These are phyloP conservation scores for Paecilomyces sp. DNA, from an alignment of 2,329 filamentous ascomycete genomes.

Conservation along the genomic window DNA sequence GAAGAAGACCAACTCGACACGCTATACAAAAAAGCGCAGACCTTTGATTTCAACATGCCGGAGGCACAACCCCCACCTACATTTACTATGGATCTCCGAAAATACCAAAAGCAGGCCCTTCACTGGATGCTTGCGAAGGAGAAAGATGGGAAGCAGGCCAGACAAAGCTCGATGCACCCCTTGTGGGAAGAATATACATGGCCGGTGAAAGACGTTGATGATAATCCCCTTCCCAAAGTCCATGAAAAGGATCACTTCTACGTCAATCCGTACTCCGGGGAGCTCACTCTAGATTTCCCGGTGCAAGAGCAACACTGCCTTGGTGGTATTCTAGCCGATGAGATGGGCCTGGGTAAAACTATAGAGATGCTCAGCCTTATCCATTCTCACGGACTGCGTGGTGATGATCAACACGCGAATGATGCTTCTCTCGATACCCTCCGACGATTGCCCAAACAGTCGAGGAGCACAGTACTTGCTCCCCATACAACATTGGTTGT, in stretches of 20 bases:
- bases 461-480: constrained; percentile 56
- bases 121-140: constrained; percentile 97
- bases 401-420: constrained; percentile 20
- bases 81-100: constrained; percentile 76
- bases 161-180: constrained; percentile 84
- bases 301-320: constrained; percentile 90
- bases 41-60: constrained; percentile 89
- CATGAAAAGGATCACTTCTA: constrained; percentile 71
- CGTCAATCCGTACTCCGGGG: constrained; percentile 93
- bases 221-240: constrained; percentile 62
- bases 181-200: constrained; percentile 94
- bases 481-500: constrained; percentile 89
- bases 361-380: constrained; percentile 97
- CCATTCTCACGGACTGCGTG: constrained; percentile 68
- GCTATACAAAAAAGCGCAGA: constrained; percentile 91
- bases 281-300: constrained; percentile 85
- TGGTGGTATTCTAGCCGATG: constrained; percentile 84
- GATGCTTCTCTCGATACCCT: constrained; percentile 51
- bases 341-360: constrained; percentile 97
- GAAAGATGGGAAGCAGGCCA: constrained; percentile 63
- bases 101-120: constrained; percentile 91
- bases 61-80: constrained; percentile 74
- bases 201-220: constrained; percentile 82
- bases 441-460: constrained; percentile 53
- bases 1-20: constrained; percentile 93